Evolutionary conservation across 1,139 yeast genomes (phyloP), one percentile per base, ranked within the genome.

Genomic region (Candida tropicalis): DNA sequence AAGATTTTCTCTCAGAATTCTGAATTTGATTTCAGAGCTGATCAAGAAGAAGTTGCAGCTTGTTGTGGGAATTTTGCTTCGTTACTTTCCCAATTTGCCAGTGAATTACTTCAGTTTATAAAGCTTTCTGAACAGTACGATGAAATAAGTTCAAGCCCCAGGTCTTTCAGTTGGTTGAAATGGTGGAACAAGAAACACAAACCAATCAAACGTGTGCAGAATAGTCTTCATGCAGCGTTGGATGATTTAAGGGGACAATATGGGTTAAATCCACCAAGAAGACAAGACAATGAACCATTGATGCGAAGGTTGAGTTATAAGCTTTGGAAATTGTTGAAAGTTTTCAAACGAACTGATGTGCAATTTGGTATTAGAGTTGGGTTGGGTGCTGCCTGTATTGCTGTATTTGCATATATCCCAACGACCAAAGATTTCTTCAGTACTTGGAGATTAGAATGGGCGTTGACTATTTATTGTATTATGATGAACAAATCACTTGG

Each of bases 401-500:
- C 91, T 0, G 52, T 79, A 0, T 82, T 88, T 45, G 95, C 96
- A 3, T 87, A 82, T 57, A 57, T 79, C 31, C 82, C 84, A 1
- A 58, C 60, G 4, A 76, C 89, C 0, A 71, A 82, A 43, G 70
- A 71, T 5, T 51, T 62, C 0, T 88, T 87, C 54, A 74, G 68
- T 39, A 73, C 69, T 40, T 87, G 91, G 90, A 66, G 93, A 52
- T 84, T 87, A 12, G 96, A 88, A 60, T 88, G 96, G 96, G 84
- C 90, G 0, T 65, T 88, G 31, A 85, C 87, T 11, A 82, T 91
- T 0, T 88, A 82, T 56, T 82, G 88, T 53, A 84, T 88, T 44
- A 86, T 88, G 71, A 87, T 87, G 93, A 86, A 84, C 56, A 87
- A 87, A 57, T 84, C 91, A 0, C 69, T 87, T n/a, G 96, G 96